Conservation (phyloP, 2,329 filamentous ascomycete species). For the Ascochyta lentis region DNA sequence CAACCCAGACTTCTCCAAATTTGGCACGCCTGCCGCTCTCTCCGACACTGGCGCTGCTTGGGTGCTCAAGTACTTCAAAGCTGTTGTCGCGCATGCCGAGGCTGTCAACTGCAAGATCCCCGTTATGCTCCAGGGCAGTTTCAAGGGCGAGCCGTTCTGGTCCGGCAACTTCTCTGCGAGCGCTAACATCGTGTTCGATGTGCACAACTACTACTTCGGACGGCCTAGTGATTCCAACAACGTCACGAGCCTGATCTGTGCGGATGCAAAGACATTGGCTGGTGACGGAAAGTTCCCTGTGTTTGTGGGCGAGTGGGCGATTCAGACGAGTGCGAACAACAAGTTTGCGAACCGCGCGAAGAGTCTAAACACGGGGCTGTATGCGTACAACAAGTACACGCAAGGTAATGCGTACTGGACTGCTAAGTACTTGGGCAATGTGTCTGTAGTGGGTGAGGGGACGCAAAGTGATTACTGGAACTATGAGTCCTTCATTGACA, state of each 20-base stretch:
- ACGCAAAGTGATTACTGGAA: slow-evolving; percentile 26
- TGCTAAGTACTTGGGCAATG: slow-evolving; percentile 25
- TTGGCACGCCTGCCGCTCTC: slow-evolving; percentile 42
- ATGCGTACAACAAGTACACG: slow-evolving; percentile 44
- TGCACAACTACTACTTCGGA: slow-evolving; percentile 37
- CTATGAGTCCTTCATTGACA: slow-evolving; percentile 17
- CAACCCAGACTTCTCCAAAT: slow-evolving; percentile 38
- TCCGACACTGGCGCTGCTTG: slow-evolving; percentile 38
- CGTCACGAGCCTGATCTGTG: slow-evolving; percentile 20
- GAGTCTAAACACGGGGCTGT: slow-evolving; percentile 41
- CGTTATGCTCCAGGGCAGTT: slow-evolving; percentile 27
- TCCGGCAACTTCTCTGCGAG: slow-evolving; percentile 11
- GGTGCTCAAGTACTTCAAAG: slow-evolving; percentile 44
- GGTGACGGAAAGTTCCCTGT: slow-evolving; percentile 27
- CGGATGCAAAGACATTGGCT: slow-evolving; percentile 21
- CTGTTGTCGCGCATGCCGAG: slow-evolving; percentile 20
- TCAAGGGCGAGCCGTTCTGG: slow-evolving; percentile 31
- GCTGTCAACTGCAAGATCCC: slow-evolving; percentile 26
- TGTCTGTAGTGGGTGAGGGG: slow-evolving; percentile 19
- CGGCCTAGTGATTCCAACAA: slow-evolving; percentile 20
- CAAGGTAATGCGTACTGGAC: slow-evolving; percentile 43
- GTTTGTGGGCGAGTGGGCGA: slow-evolving; percentile 47
- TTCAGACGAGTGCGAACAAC: slow-evolving; percentile 45
- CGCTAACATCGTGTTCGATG: slow-evolving; percentile 32
- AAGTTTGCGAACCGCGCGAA: slow-evolving; percentile 34